Percentiles rank a stretch among this genome's conserved stretches.
phyloP scores from a whole-genome alignment of 2,329 filamentous ascomycete genomes.

The Exophiala aquamarina region DNA sequence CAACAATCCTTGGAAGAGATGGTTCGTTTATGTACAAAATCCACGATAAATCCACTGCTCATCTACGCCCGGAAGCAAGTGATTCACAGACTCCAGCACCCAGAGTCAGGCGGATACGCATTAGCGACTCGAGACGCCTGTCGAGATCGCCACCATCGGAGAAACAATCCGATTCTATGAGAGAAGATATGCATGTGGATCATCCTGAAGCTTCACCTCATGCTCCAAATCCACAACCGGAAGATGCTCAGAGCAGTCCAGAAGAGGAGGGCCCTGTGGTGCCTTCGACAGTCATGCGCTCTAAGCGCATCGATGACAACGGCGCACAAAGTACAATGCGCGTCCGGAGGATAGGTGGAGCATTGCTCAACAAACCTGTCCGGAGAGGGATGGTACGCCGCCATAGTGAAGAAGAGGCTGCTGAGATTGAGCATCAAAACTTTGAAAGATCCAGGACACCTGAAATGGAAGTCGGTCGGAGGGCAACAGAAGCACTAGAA shows the following conservation, averaged over 20 bases:
- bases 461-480: conserved; percentile 30
- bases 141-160: conserved; percentile 41
- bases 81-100: conserved; percentile 49
- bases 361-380: conserved; percentile 77
- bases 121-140: conserved; percentile 41
- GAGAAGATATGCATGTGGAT: conserved; percentile 1
- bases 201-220: conserved; percentile 31
- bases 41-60: conserved; percentile 28
- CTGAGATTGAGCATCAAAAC: conserved; percentile 32
- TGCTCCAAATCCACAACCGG: conserved; percentile 31
- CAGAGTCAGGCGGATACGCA: conserved; percentile 43
- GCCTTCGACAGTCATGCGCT: conserved; percentile 38
- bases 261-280: conserved; percentile 28
- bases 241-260: conserved; percentile 33
- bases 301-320: conserved; percentile 60
- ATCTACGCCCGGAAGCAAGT: conserved; percentile 10
- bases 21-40: conserved; percentile 40
- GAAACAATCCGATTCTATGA: conserved; percentile 30
- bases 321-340: conserved; percentile 73
- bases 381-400: conserved; percentile 65
- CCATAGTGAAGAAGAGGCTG: conserved; percentile 65
- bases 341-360: conserved; percentile 73
- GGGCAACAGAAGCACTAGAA: conserved; percentile 31
- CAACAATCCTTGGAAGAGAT: conserved; percentile 36
- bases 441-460: conserved; percentile 20